phyloP scores from a whole-genome alignment of 2,329 filamentous ascomycete species.

The Fusarium aywerte region DNA sequence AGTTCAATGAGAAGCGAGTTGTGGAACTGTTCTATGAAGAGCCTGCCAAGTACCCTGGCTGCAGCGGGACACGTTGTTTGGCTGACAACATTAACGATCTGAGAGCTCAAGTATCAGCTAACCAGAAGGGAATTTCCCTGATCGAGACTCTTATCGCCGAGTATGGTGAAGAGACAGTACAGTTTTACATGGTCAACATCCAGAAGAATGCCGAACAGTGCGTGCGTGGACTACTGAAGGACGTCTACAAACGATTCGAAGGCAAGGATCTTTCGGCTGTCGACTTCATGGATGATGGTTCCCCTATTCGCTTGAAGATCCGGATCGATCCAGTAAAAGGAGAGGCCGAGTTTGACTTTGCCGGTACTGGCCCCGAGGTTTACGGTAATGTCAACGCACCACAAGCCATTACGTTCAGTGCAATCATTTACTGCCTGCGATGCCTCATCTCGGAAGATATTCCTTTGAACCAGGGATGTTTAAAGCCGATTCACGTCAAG shows the following conservation, averaged over 20 bases:
- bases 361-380: slow-evolving; percentile 81
- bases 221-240: slow-evolving; percentile 77
- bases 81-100: slow-evolving; percentile 86
- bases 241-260: slow-evolving; percentile 75
- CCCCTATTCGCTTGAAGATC: slow-evolving; percentile 77
- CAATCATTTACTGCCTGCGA: slow-evolving; percentile 88
- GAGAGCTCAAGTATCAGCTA: slow-evolving; percentile 85
- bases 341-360: slow-evolving; percentile 83
- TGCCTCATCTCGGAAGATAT: slow-evolving; percentile 85
- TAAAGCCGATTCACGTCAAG: slow-evolving; percentile 78
- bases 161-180: slow-evolving; percentile 80
- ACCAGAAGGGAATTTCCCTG: slow-evolving; percentile 86
- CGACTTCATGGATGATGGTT: slow-evolving; percentile 88
- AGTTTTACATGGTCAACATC: slow-evolving; percentile 86
- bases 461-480: slow-evolving; percentile 83
- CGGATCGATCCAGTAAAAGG: slow-evolving; percentile 79
- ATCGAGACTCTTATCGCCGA: slow-evolving; percentile 80
- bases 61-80: slow-evolving; percentile 80
- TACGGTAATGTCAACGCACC: slow-evolving; percentile 86
- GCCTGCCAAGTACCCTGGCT: slow-evolving; percentile 78
- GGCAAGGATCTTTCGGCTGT: slow-evolving; percentile 76
- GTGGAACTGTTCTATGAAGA: slow-evolving; percentile 77
- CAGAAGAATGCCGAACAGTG: slow-evolving; percentile 82
- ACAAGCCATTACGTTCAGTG: slow-evolving; percentile 82
- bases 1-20: slow-evolving; percentile 82